These are phyloP conservation scores for Globisporangium heterothallicum DNA, from an alignment of 352 stramenopile genomes.

Conservation along the genomic window DNA sequence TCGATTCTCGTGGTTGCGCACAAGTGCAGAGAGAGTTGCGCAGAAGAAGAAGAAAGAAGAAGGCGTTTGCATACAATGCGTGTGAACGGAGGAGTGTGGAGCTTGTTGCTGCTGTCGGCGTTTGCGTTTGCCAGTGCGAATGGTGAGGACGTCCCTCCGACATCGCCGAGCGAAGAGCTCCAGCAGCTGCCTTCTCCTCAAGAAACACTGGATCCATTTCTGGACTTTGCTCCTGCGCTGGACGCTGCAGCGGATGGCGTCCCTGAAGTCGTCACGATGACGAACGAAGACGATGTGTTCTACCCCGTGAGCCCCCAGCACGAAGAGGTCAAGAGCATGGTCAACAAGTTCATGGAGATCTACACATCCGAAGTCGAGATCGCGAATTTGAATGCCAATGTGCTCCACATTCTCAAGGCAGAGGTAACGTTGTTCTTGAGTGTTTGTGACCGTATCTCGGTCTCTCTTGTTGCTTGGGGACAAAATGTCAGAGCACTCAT, in stretches of 20 bases:
- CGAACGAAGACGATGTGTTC: slow-evolving; percentile 14
- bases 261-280: background rate
- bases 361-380: slow-evolving; percentile 43
- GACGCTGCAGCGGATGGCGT: background rate
- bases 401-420: slow-evolving; percentile 46
- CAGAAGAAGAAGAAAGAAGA: background rate
- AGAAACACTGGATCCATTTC: background rate
- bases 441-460: background rate
- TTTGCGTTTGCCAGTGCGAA: background rate
- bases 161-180: background rate
- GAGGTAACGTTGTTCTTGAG: slow-evolving; percentile 29
- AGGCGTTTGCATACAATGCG: slow-evolving; percentile 2
- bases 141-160: slow-evolving; percentile 1
- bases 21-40: background rate
- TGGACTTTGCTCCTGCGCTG: background rate
- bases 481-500: too few relatives aligned
- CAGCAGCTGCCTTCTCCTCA: background rate
- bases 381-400: slow-evolving; percentile 33
- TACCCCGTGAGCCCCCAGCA: slow-evolving; percentile 13
- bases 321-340: slow-evolving; percentile 26
- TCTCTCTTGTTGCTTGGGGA: background rate
- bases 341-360: slow-evolving; percentile 41
- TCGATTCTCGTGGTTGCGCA: slow-evolving; percentile 1
- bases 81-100: background rate
- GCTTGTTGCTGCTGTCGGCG: slow-evolving; percentile 3